Base-by-base conservation (phyloP, 345 rosid species). In the Euphorbia peplus region DNA sequence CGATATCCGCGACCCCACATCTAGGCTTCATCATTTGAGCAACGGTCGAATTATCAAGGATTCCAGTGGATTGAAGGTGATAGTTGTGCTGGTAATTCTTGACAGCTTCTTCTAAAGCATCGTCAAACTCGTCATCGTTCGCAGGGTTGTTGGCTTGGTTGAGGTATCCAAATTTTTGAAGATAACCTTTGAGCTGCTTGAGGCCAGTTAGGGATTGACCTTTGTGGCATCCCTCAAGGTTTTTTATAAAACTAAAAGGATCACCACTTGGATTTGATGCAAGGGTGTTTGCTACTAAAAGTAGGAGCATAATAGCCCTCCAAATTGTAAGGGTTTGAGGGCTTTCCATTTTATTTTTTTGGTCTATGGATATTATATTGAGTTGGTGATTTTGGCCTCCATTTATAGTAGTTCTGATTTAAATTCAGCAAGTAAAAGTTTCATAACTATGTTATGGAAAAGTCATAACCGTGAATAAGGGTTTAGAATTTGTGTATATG, bases 1-100 rank as follows among this genome's bases (percentile, higher is more conserved):
- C 60, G 21, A 65, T 57, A 64, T 74, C 76, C 10, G 78, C 60
- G 58, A 55, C 41, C 3, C 76, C 73, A 13, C 78, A 78, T 25
- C 76, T 10, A 3, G 68, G 81, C 44, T n/a, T 57, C 69, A 59
- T 61, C 64, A 78, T 74, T 18, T 35, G 26, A 42, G 53, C 18
- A 7, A 9, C 48, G 3, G 78, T 66, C 2, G 54, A 1, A 2
- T 24, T n/a, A 14, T 66, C 72, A 0, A 78, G 22, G 16, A 18
- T 41, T 57, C 79, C 73, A 1, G 73, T 70, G 13, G 30, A 30
- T 0, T 74, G 41, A 30, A 78, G 29, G 41, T 37, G 13, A 64
- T 47, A 42, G 16, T 56, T 59, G 1, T 51, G 26, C 62, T 60
- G 81, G 72, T 67, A 76, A 0, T 6, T 26, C 52, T 47, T 53